A percentile compares a stretch with the other conserved stretches of the same genome.
Conservation (phyloP, 2,329 filamentous ascomycete species). For the Intubia oerlemansii region DNA sequence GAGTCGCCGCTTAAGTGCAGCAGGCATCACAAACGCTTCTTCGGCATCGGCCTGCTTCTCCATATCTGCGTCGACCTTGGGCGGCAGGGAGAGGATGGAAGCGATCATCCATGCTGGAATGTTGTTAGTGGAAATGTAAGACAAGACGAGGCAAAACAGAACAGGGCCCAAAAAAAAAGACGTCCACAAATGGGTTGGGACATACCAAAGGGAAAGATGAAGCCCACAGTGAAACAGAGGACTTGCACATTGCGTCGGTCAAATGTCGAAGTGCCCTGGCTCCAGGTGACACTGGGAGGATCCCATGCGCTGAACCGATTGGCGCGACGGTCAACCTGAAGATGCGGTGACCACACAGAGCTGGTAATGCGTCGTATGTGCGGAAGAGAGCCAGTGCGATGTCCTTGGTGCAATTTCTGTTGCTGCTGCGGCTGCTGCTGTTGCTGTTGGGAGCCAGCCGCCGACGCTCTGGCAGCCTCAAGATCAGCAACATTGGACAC, state of each 20-base stretch:
- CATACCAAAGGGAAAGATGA: conserved; percentile 54
- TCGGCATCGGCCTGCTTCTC: conserved; percentile 22
- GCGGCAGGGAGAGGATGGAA: conserved; percentile 50
- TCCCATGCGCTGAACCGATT: conserved; percentile 45
- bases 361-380: conserved; percentile 28
- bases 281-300: conserved; percentile 48
- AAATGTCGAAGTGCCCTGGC: conserved; percentile 32
- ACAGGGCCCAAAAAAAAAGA: no score
- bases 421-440: no score
- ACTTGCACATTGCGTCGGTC: conserved; percentile 55
- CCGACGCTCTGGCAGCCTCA: no score
- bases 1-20: conserved; percentile 15
- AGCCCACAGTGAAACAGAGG: conserved; percentile 53
- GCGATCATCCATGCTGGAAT: conserved; percentile 74
- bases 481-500: no score
- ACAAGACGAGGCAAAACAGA: no score
- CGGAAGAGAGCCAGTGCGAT: no score
- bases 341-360: conserved; percentile 53
- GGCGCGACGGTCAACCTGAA: conserved; percentile 40
- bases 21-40: conserved; percentile 17
- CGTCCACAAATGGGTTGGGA: neutral
- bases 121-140: conserved; percentile 15
- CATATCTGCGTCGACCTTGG: conserved; percentile 28
- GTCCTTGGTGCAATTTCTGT: no score
- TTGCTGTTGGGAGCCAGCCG: no score